A percentile compares a stretch with the other conserved stretches of the same genome.
phyloP scores from a whole-genome alignment of 1,284 basidiomycete genomes.

The Austropuccinia psidii region DNA sequence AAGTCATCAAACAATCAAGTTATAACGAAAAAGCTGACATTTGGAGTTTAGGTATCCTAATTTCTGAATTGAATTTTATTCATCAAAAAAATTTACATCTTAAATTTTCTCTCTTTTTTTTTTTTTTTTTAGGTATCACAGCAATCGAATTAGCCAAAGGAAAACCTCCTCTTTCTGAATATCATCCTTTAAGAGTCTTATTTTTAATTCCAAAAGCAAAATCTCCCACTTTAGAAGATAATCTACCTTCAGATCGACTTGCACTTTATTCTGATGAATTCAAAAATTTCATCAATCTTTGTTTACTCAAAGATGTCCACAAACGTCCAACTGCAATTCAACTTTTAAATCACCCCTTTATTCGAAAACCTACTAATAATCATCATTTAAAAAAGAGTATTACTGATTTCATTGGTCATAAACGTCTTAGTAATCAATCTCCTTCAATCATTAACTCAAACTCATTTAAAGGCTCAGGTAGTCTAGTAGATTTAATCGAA shows the following conservation, averaged over 20 bases:
- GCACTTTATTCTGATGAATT: slow-evolving; percentile 65
- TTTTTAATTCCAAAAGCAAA: slow-evolving; percentile 58
- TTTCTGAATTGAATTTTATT: no score
- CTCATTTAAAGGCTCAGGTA: slow-evolving; percentile 10
- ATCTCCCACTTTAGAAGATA: slow-evolving; percentile 77
- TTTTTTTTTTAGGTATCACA: slow-evolving; percentile 46
- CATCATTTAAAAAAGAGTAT: slow-evolving; percentile 3
- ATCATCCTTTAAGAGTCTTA: slow-evolving; percentile 51
- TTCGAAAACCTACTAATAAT: slow-evolving; percentile 63
- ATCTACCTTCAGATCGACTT: slow-evolving; percentile 42
- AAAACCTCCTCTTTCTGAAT: slow-evolving; percentile 51
- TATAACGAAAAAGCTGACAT: slow-evolving; percentile 51
- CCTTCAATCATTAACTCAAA: no score
- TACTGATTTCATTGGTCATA: slow-evolving; percentile 29
- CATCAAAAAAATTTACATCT: background rate
- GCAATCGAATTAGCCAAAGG: slow-evolving; percentile 51
- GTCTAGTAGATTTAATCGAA: slow-evolving; percentile 76
- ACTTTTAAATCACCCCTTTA: slow-evolving; percentile 83
- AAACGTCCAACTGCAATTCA: slow-evolving; percentile 85
- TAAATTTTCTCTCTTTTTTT: background rate
- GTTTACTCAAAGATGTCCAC: slow-evolving; percentile 83
- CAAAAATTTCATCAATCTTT: slow-evolving; percentile 83
- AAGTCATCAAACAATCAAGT: slow-evolving; percentile 92
- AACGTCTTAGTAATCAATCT: background rate
- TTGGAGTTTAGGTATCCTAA: slow-evolving; percentile 47